Conservation (phyloP, 768 basidiomycete species). For the Auricularia auricula-judae region DNA sequence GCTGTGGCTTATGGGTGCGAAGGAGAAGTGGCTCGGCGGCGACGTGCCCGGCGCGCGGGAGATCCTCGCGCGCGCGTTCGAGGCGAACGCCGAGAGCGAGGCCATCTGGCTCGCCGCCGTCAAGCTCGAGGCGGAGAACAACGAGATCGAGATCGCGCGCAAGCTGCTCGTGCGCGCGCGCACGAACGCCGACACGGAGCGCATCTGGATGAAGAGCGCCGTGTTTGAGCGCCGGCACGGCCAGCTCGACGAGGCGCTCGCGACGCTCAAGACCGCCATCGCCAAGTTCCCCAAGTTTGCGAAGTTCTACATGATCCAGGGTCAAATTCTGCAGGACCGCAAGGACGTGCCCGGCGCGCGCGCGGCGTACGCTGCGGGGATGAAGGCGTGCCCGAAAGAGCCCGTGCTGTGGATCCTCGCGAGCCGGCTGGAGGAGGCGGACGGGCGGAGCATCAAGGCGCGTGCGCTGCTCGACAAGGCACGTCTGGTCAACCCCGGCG, state of each 20-base stretch:
- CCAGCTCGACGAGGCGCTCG: constrained; percentile 57
- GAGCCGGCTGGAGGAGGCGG: constrained; percentile 79
- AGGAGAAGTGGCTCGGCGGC: constrained; percentile 88
- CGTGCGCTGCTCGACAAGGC: constrained; percentile 86
- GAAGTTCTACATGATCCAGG: constrained; percentile 96
- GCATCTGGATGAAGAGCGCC: constrained; percentile 99
- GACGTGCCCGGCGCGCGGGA: constrained; percentile 87
- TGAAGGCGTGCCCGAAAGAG: constrained; percentile 81
- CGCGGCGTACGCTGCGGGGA: constrained; percentile 68
- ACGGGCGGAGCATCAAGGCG: constrained; percentile 85
- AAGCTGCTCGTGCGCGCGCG: constrained; percentile 83
- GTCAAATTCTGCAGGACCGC: constrained; percentile 69
- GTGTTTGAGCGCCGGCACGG: constrained; percentile 90
- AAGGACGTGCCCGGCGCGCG: constrained; percentile 58
- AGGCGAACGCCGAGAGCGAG: constrained; percentile 93
- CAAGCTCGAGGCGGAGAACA: constrained; percentile 93
- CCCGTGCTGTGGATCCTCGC: constrained; percentile 84
- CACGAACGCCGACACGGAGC: constrained; percentile 82
- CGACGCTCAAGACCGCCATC: constrained; percentile 64
- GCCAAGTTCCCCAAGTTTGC: constrained; percentile 79
- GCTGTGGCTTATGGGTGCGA: constrained; percentile 95
- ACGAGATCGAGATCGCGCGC: constrained; percentile 74
- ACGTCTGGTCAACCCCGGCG: constrained; percentile 72
- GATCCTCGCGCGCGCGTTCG: constrained; percentile 82
- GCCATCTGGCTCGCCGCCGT: constrained; percentile 97